Evolutionary conservation across 352 stramenopile species (phyloP).

Genomic region (Phytophthora podocarpi): DNA sequence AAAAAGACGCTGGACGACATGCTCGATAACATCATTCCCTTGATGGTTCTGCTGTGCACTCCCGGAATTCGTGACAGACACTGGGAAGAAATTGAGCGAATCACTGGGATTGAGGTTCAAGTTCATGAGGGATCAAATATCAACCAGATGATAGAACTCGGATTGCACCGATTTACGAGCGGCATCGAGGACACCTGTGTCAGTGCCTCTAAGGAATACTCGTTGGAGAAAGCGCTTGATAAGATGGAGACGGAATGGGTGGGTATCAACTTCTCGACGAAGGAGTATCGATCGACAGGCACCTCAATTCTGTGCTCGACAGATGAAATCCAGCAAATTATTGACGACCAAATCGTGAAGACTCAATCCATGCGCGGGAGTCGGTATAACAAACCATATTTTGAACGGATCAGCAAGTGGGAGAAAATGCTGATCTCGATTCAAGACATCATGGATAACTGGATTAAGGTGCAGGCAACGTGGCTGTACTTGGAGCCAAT

Average conservation of each 20-base stretch:
- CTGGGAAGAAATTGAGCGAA: conserved; percentile 92
- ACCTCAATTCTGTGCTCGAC: conserved; percentile 90
- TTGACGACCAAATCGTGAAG: conserved; percentile 96
- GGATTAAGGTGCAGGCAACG: conserved; percentile 93
- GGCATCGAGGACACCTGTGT: conserved; percentile 94
- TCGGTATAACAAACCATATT: conserved; percentile 94
- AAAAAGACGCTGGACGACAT: conserved; percentile 88
- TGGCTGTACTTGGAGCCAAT: conserved; percentile 95
- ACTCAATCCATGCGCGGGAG: conserved; percentile 94
- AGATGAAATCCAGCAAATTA: conserved; percentile 93
- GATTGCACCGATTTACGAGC: conserved; percentile 80
- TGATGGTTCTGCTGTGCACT: conserved; percentile 94
- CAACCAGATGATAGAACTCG: conserved; percentile 90
- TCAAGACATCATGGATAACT: conserved; percentile 94
- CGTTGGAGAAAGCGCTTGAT: conserved; percentile 92
- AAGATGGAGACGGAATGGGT: conserved; percentile 95
- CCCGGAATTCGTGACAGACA: conserved; percentile 91
- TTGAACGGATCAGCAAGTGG: conserved; percentile 88
- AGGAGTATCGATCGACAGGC: conserved; percentile 93
- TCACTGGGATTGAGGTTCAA: conserved; percentile 88
- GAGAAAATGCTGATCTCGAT: conserved; percentile 91
- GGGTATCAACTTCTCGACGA: conserved; percentile 92
- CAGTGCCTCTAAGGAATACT: conserved; percentile 94
- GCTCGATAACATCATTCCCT: conserved; percentile 88
- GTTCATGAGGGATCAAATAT: conserved; percentile 92